A percentile compares a stretch with the other conserved stretches of the same genome.
phyloP scores from a whole-genome alignment of 805 yeast genomes.

The Ogataea kodamae region DNA sequence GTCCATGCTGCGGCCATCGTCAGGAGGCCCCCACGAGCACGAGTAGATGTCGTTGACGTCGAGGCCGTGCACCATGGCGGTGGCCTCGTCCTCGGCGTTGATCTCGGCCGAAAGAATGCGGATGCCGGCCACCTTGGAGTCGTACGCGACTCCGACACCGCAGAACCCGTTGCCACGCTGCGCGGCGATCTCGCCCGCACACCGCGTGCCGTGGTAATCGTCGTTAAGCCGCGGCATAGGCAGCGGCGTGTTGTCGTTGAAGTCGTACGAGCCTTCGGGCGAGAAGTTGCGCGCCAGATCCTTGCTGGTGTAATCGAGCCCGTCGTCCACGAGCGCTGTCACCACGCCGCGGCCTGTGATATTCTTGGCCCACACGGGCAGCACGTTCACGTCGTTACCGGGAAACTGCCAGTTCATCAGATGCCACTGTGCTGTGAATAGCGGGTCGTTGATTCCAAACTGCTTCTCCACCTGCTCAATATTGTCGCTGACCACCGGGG shows the following conservation, averaged over 20 bases:
- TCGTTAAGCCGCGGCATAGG: constrained; percentile 80
- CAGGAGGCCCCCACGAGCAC: constrained; percentile 98
- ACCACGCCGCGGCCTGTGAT: constrained; percentile 80
- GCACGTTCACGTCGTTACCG: constrained; percentile 83
- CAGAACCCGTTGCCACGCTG: constrained; percentile 77
- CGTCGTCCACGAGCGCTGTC: constrained; percentile 92
- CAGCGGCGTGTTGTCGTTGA: constrained; percentile 64
- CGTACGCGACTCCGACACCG: constrained; percentile 96
- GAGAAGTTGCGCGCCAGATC: constrained; percentile 72
- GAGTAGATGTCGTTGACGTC: constrained; percentile 90
- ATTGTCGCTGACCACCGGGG: constrained; percentile 51
- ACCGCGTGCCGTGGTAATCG: constrained; percentile 94
- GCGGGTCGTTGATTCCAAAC: constrained; percentile 75
- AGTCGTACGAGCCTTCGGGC: constrained; percentile 88
- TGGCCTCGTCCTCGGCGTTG: constrained; percentile 86
- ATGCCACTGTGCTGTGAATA: constrained; percentile 89
- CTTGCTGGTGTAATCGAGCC: constrained; percentile 74
- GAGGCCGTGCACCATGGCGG: constrained; percentile 74
- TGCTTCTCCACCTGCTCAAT: constrained; percentile 45
- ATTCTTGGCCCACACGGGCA: constrained; percentile 79
- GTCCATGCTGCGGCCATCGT: constrained; percentile 82
- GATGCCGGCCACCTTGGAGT: constrained; percentile 82
- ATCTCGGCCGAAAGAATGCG: constrained; percentile 81
- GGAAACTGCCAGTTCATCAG: constrained; percentile 67
- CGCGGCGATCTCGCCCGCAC: constrained; percentile 96